Base-by-base conservation (phyloP, 306 rosid genomes). In the Acacia crassicarpa region DNA sequence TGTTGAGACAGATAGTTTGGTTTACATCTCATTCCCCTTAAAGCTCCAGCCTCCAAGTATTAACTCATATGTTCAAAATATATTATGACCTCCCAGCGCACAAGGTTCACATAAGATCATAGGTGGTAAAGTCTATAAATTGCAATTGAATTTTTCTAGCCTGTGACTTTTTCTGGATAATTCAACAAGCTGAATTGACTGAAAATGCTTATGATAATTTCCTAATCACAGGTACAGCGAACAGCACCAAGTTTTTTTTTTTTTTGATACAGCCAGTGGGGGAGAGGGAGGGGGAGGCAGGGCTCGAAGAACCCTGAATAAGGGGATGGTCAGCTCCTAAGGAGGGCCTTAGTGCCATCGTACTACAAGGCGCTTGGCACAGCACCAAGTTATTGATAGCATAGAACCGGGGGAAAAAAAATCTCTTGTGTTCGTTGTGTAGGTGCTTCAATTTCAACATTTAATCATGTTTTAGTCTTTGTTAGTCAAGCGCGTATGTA, bases 1-100 rank as follows among this genome's bases (percentile, higher is more conserved):
- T 15, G 38, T 80, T 80, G 80, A 80, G 75, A 76, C 77, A 63
- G 49, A 80, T 80, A 67, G 56, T 80, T 4, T 74, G 72, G 30
- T 56, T 69, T 43, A 44, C 72, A 54, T 74, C 41, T 78, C 66
- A 68, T 74, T 78, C n/a, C 58, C 69, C 56, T 23, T 20, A 62
- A 51, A 82, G 25, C 41, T 6, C 41, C 8, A 38, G 41, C 17
- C 49, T 69, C 6, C 61, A 25, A 72, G 3, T 66, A 15, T 35
- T 44, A 32, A 62, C 33, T 79, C 67, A 49, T 27, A 27, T 73
- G 40, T 85, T 78, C 44, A 48, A 67, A 20, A 19, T 19, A 27
- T 23, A 10, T 1, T 32, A 43, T 23, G 17, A 65, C 20, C 20
- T 0, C 3, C 38, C 38, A 33, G 5, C 0, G 38, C 38, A 4